Conservation (phyloP, 768 basidiomycete species). For the Boletellus ananiceps region DNA sequence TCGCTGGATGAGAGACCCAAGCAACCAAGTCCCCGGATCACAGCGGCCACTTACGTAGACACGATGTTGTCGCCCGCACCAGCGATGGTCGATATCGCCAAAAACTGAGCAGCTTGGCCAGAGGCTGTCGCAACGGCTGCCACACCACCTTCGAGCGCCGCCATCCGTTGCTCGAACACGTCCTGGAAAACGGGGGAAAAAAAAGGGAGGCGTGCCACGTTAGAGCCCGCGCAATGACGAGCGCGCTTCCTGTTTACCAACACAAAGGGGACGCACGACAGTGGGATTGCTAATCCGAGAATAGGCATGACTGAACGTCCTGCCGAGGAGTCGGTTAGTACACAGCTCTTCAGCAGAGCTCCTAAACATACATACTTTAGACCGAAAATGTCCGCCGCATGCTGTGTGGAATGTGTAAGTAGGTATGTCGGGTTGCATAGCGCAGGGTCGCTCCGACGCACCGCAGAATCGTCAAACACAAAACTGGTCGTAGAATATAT, state of each 20-base stretch:
- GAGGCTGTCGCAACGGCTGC: constrained; percentile 72
- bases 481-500: constrained; percentile 74
- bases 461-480: constrained; percentile 59
- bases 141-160: constrained; percentile 74
- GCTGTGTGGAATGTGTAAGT: constrained; percentile 1
- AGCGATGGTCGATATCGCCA: constrained; percentile 60
- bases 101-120: constrained; percentile 75
- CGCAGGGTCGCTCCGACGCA: constrained; percentile 26
- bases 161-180: constrained; percentile 76
- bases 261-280: constrained; percentile 5
- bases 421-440: background rate
- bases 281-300: constrained; percentile 22
- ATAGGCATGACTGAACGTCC: constrained; percentile 7
- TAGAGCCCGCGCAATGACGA: background rate
- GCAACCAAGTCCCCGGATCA: constrained; percentile 32
- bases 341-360: too few relatives aligned
- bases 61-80: constrained; percentile 74
- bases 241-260: too few relatives aligned
- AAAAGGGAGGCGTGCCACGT: background rate
- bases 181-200: too few relatives aligned
- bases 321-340: background rate
- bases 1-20: background rate
- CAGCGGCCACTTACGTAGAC: constrained; percentile 46
- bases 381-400: constrained; percentile 13
- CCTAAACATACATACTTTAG: constrained; percentile 7